A percentile compares a stretch with the other conserved stretches of the same genome.
Evolutionary conservation across 345 rosid genomes (phyloP).

Genomic region (Brassica nigra): DNA sequence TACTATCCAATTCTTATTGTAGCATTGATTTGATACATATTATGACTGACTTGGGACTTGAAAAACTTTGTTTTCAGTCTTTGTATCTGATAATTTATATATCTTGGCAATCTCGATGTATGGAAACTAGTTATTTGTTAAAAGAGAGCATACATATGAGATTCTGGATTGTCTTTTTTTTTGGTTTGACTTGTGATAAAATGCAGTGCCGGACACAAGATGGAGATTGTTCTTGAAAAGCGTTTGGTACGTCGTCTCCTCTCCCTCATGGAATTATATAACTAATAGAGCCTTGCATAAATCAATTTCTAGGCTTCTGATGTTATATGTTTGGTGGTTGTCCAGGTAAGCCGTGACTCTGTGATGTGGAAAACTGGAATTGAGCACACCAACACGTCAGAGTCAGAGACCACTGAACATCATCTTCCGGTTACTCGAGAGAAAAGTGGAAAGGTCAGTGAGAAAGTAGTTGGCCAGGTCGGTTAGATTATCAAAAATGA

Average conservation of each 20-base stretch:
- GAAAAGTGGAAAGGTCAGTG: slow-evolving; percentile 30
- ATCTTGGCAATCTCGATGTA: slow-evolving; percentile 7
- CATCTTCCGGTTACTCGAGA: slow-evolving; percentile 18
- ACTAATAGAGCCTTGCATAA: not conserved
- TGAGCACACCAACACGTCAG: slow-evolving; percentile 30
- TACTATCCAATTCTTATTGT: slow-evolving; percentile 12
- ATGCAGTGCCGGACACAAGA: slow-evolving; percentile 85
- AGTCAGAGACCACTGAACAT: not conserved
- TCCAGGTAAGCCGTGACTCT: slow-evolving; percentile 65
- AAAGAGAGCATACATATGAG: not conserved
- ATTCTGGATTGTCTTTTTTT: not conserved
- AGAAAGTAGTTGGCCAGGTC: slow-evolving; percentile 25
- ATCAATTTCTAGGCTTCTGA: slow-evolving; percentile 11
- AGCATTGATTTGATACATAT: slow-evolving; percentile 10
- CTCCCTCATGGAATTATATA: not conserved
- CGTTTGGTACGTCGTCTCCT: slow-evolving; percentile 52
- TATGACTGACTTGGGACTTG: not conserved
- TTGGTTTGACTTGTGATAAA: slow-evolving; percentile 29
- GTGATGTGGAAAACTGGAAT: slow-evolving; percentile 67
- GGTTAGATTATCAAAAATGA: not conserved
- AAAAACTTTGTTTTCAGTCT: not conserved
- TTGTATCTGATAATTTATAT: slow-evolving; percentile 10
- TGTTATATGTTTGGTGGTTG: slow-evolving; percentile 26
- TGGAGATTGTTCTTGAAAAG: slow-evolving; percentile 71
- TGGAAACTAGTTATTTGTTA: not conserved